These are phyloP conservation scores for Epichloe sibirici DNA, from an alignment of 2,329 filamentous ascomycete genomes.

Conservation along the genomic window DNA sequence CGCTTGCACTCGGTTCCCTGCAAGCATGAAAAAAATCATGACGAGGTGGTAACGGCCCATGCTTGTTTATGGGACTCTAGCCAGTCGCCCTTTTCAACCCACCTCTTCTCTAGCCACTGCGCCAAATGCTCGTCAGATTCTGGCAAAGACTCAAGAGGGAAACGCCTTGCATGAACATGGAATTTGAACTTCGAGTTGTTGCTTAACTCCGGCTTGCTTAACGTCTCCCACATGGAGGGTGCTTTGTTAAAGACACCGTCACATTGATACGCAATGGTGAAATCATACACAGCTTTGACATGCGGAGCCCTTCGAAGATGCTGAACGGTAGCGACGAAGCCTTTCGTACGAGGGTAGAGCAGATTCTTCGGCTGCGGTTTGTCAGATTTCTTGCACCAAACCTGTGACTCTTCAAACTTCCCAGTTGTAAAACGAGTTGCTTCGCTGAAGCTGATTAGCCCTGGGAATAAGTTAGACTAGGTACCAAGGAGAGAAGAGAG, in stretches of 20 bases:
- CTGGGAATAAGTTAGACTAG: conserved; percentile 19
- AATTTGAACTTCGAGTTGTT: conserved; percentile 29
- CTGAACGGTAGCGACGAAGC: conserved; percentile 47
- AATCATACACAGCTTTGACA: conserved; percentile 41
- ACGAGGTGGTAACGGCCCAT: conserved; percentile 6
- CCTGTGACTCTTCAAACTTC: conserved; percentile 38
- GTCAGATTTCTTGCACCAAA: conserved; percentile 38
- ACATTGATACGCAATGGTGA: conserved; percentile 41
- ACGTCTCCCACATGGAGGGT: conserved; percentile 41
- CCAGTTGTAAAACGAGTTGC: conserved; percentile 44
- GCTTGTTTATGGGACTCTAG: conserved; percentile 24
- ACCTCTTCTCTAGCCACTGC: conserved; percentile 39
- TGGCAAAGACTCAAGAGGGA: conserved; percentile 35
- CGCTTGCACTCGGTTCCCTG: not conserved
- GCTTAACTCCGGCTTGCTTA: conserved; percentile 29
- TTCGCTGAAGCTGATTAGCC: conserved; percentile 54
- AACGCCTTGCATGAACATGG: conserved; percentile 37
- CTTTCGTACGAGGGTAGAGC: conserved; percentile 47
- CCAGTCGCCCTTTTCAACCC: conserved; percentile 41
- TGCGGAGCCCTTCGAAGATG: conserved; percentile 38
- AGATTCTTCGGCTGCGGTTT: conserved; percentile 42
- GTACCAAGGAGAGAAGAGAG: not conserved
- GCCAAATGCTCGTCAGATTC: conserved; percentile 34
- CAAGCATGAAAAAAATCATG: not conserved
- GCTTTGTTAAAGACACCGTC: conserved; percentile 30